phyloP scores from a whole-genome alignment of 1,284 basidiomycete genomes.

The Peniophora sp. region DNA sequence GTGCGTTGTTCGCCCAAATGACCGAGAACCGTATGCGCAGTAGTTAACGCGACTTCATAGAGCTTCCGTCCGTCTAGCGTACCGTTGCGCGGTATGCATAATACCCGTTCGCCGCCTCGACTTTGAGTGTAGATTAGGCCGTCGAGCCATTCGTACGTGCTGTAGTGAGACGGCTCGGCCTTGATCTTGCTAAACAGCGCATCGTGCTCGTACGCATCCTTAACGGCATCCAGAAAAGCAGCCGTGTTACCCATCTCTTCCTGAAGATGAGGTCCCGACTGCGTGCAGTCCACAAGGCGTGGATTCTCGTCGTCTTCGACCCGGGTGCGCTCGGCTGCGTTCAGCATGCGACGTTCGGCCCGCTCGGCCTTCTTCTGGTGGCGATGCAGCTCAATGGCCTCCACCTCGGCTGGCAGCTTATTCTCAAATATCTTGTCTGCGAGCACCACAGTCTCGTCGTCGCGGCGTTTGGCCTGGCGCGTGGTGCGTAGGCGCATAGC shows the following conservation, averaged over 20 bases:
- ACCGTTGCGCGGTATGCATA: not conserved
- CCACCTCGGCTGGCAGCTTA: not conserved
- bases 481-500: not conserved
- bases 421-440: not conserved
- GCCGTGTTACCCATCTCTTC: not conserved
- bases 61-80: not conserved
- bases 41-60: not conserved
- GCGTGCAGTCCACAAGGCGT: not conserved
- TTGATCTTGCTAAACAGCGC: conserved; percentile 10
- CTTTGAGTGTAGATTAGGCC: not conserved
- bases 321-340: not conserved
- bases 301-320: not conserved
- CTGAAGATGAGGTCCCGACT: not conserved
- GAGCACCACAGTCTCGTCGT: not conserved
- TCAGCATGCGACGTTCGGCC: too few relatives aligned
- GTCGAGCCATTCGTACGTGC: not conserved
- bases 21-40: conserved; percentile 15
- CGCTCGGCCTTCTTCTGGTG: not conserved
- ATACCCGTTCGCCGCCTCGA: not conserved
- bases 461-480: not conserved
- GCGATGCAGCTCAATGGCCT: not conserved
- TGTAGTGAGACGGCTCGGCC: conserved; percentile 5
- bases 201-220: conserved; percentile 7
- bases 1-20: conserved; percentile 20
- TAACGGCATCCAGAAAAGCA: conserved; percentile 4